Evolutionary conservation across 2,329 filamentous ascomycete species (phyloP).

Genomic region (Aspergillus ruber): DNA sequence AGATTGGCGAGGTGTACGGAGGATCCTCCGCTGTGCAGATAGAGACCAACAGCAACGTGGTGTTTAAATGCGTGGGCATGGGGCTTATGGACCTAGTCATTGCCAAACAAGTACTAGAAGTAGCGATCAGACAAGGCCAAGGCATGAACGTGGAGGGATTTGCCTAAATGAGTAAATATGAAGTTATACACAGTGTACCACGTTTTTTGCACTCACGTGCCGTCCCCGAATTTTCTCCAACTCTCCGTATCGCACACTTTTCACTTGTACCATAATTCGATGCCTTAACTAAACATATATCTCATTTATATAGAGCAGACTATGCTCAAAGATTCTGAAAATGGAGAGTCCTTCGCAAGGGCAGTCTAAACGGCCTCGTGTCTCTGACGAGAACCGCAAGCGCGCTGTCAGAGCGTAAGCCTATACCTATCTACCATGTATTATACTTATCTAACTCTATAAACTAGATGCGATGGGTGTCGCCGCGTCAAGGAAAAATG

Average conservation of each 20-base stretch:
- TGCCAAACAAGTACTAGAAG: constrained; percentile 34
- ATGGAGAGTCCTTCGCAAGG: constrained; percentile 27
- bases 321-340: constrained; percentile 2
- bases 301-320: background rate
- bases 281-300: background rate
- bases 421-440: background rate
- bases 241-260: no score
- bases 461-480: constrained; percentile 48
- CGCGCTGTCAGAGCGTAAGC: constrained; percentile 36
- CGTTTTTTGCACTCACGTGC: no score
- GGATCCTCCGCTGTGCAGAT: constrained; percentile 16
- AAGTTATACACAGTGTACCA: no score
- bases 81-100: constrained; percentile 47
- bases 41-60: constrained; percentile 32
- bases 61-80: constrained; percentile 49
- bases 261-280: no score
- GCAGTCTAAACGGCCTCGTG: constrained; percentile 33
- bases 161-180: background rate
- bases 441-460: background rate
- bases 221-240: background rate
- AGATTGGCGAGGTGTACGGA: constrained; percentile 37
- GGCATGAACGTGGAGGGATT: constrained; percentile 35
- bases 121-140: constrained; percentile 26
- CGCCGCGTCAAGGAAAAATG: constrained; percentile 53
- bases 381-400: constrained; percentile 37